Evolutionary conservation across 202 grass and related monocot genomes (phyloP), one percentile per base, ranked within the genome.

Genomic region (Elaeis oleifera): DNA sequence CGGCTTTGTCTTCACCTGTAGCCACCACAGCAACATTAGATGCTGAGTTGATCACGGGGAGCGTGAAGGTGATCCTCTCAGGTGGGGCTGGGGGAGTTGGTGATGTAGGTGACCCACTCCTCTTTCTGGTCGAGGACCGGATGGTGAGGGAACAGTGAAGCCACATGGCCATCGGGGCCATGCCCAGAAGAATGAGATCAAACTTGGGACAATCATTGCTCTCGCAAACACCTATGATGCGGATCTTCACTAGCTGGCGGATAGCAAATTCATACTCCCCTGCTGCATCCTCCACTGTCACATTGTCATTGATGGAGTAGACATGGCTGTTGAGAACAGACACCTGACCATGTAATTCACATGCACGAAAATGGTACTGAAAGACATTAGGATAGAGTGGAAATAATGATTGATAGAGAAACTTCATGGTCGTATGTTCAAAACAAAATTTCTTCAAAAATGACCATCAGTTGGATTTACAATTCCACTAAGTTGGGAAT

Each of bases 51-150:
- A 86, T 86, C 26, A 86, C 83, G 24, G 78, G 78, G 50, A 86
- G 56, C 5, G 83, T 86, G 55, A 86, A 86, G 49, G 83, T 86
- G 50, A 86, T 86, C 59, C 83, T 81, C 69, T 86, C 83, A 4
- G 83, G 83, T 31, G 83, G 83, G 78, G 69, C 55, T 32, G 51
- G 11, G 78, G 6, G 83, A 75, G 59, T 86, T 78, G 1, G 71
- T 73, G 28, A 81, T 86, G 55, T 86, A 78, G 70, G 83, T 86
- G 20, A 86, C 39, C 83, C 83, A 86, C 23, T 81, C 63, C 14
- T 72, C 74, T 51, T 65, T 74, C 54, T 78, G 54, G 8, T 58
- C 28, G 16, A 86, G 78, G 3, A 65, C 70, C 8, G 65, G 56
- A 48, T 86, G 83, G 18, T 74, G 29, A 3, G 74, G 83, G 55